phyloP scores from a whole-genome alignment of 2,329 filamentous ascomycete genomes.

The Ceratocystis ficicola region DNA sequence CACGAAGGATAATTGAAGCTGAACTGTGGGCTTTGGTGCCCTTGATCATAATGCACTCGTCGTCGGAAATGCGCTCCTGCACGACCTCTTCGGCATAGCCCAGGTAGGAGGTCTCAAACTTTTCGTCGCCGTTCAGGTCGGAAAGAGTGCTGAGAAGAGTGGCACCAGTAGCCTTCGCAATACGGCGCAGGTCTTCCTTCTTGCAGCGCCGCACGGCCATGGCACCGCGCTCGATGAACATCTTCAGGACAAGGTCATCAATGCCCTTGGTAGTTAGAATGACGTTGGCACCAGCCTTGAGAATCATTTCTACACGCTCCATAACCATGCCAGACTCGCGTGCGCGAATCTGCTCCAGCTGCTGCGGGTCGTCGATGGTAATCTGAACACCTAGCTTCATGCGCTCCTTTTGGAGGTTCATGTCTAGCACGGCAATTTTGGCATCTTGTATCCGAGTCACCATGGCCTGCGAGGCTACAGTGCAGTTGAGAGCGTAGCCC shows the following conservation, averaged over 20 bases:
- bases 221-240: conserved; percentile 84
- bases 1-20: conserved; percentile 89
- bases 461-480: conserved; percentile 96
- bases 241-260: conserved; percentile 87
- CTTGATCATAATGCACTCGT: conserved; percentile 95
- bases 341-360: conserved; percentile 92
- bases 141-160: conserved; percentile 87
- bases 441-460: conserved; percentile 81
- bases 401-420: conserved; percentile 96
- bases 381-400: conserved; percentile 99
- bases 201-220: conserved; percentile 96
- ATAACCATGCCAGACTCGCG: conserved; percentile 87
- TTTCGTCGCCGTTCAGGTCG: conserved; percentile 94
- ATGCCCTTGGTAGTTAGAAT: conserved; percentile 97
- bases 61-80: conserved; percentile 97
- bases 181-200: conserved; percentile 93
- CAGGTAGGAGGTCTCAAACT: conserved; percentile 80
- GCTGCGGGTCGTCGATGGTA: conserved; percentile 91
- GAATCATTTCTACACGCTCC: conserved; percentile 90
- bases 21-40: conserved; percentile 90
- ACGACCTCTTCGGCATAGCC: conserved; percentile 88
- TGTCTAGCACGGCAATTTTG: conserved; percentile 93
- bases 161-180: conserved; percentile 90
- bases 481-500: conserved; percentile 97
- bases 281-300: conserved; percentile 94